These are phyloP conservation scores for Amanita brunnescens DNA, from an alignment of 768 basidiomycete species.

Conservation along the genomic window DNA sequence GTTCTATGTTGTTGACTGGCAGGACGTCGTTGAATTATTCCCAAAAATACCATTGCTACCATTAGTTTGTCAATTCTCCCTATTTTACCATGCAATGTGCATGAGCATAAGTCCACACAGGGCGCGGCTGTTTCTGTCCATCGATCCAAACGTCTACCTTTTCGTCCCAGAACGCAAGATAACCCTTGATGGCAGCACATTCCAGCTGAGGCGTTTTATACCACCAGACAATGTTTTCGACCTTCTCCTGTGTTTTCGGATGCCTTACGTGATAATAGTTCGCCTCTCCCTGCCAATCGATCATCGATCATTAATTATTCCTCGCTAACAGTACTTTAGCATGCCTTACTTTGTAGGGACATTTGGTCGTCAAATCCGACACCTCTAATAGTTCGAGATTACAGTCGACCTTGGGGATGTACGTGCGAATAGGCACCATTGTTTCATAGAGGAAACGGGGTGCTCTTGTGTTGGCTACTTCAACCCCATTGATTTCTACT, in stretches of 20 bases:
- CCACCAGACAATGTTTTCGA: slow-evolving; percentile 54
- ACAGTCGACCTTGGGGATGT: slow-evolving; percentile 48
- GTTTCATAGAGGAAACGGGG: slow-evolving; percentile 55
- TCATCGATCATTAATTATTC: background rate
- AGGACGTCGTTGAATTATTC: too few species aligned
- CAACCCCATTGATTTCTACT: slow-evolving; percentile 51
- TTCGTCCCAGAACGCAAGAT: slow-evolving; percentile 56
- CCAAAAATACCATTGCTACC: too few species aligned
- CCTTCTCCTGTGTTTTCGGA: slow-evolving; percentile 28
- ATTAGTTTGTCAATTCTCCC: too few species aligned
- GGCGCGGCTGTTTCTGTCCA: slow-evolving; percentile 39
- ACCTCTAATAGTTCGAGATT: slow-evolving; percentile 38
- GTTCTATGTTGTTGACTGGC: too few species aligned
- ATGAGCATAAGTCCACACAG: slow-evolving; percentile 11
- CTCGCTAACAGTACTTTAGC: background rate
- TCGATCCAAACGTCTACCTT: slow-evolving; percentile 61
- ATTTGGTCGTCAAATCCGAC: slow-evolving; percentile 38
- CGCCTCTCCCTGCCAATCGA: slow-evolving; percentile 1
- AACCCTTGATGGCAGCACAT: slow-evolving; percentile 40
- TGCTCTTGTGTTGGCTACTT: slow-evolving; percentile 47
- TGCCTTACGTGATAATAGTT: slow-evolving; percentile 35
- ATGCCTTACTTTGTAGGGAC: slow-evolving; percentile 54
- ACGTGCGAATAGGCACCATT: slow-evolving; percentile 40
- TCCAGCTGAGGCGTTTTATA: slow-evolving; percentile 48
- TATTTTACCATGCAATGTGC: too few species aligned